A percentile compares a stretch with the other conserved stretches of the same genome.
Evolutionary conservation across 2,329 filamentous ascomycete genomes (phyloP).

Genomic region (Furcasterigmium sp.): DNA sequence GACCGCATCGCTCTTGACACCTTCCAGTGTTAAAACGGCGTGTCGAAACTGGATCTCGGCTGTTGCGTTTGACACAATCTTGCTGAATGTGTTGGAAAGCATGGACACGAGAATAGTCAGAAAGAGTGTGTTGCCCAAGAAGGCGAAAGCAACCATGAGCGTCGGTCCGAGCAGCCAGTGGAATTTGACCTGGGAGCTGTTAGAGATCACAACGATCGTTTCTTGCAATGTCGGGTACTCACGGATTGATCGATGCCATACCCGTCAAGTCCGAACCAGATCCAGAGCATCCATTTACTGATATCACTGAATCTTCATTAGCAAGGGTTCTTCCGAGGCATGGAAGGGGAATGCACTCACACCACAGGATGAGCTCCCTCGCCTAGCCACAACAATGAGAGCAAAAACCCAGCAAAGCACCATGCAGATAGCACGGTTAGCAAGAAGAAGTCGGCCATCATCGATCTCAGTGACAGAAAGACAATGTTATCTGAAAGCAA

Average conservation of each 20-base stretch:
- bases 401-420: constrained; percentile 78
- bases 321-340: background rate
- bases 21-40: constrained; percentile 77
- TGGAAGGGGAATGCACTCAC: constrained; percentile 23
- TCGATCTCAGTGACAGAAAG: constrained; percentile 73
- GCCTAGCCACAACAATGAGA: constrained; percentile 75
- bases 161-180: constrained; percentile 74
- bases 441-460: constrained; percentile 82
- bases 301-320: constrained; percentile 47
- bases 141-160: constrained; percentile 79
- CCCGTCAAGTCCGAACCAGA: constrained; percentile 84
- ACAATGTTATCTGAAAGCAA: constrained; percentile 79
- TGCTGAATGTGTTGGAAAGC: constrained; percentile 78
- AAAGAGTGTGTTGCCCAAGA: constrained; percentile 82
- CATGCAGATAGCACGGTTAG: constrained; percentile 70
- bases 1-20: constrained; percentile 78
- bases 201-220: constrained; percentile 4
- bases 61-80: constrained; percentile 68
- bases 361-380: constrained; percentile 56
- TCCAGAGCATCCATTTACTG: constrained; percentile 87
- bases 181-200: constrained; percentile 51
- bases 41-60: constrained; percentile 81
- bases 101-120: constrained; percentile 86
- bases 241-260: constrained; percentile 55
- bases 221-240: constrained; percentile 17